Conservation (phyloP, 2,329 filamentous ascomycete species). For the Calonectria naviculata region DNA sequence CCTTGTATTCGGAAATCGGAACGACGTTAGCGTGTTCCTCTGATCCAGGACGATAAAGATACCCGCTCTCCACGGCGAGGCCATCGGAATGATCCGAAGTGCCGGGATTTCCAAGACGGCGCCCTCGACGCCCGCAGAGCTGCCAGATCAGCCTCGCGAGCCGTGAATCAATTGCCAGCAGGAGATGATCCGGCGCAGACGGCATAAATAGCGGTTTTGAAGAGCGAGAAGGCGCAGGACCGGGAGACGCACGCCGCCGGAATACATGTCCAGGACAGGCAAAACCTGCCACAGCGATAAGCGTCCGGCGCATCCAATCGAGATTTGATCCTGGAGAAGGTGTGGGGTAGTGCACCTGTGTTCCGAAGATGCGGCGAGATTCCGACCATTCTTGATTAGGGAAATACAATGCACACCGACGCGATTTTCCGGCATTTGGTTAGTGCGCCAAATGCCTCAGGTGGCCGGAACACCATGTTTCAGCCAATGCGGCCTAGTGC, state of each 20-base stretch:
- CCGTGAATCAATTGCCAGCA: not conserved
- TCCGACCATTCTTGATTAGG: constrained; percentile 2
- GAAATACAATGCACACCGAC: not conserved
- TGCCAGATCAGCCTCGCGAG: not conserved
- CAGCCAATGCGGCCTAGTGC: not conserved
- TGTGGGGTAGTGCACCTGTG: not conserved
- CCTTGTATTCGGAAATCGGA: not conserved
- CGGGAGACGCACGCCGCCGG: not conserved
- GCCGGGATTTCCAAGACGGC: not conserved
- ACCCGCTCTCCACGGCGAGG: not conserved
- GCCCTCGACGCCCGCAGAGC: not conserved
- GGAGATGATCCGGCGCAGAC: not conserved
- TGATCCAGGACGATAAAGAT: not conserved
- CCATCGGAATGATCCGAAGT: not conserved
- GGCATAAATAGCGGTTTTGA: not conserved
- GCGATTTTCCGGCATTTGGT: not conserved
- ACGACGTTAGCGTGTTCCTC: not conserved
- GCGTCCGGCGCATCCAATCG: not conserved
- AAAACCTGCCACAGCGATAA: not conserved
- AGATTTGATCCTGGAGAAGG: constrained; percentile 1
- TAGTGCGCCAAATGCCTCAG: not conserved
- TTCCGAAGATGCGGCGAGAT: not conserved
- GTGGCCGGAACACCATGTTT: not conserved
- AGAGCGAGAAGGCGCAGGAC: not conserved
- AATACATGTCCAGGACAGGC: not conserved